A percentile compares a stretch with the other conserved stretches of the same genome.
These are phyloP conservation scores for Mucor velutinosus DNA, from an alignment of 371 early-diverging fungal species.

Conservation along the genomic window DNA sequence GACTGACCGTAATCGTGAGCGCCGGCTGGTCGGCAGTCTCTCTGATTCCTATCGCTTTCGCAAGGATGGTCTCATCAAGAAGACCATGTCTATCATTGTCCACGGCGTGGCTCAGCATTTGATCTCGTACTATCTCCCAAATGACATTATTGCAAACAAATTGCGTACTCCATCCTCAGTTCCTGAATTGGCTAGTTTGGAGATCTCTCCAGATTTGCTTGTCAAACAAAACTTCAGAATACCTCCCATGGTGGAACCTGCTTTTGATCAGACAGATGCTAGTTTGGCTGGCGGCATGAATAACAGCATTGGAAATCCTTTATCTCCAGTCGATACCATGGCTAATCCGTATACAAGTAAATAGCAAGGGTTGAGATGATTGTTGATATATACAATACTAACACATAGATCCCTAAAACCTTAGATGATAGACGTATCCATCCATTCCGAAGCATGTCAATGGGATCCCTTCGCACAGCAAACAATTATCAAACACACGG, in stretches of 20 bases:
- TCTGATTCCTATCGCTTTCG: conserved; percentile 74
- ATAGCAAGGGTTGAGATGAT: background rate
- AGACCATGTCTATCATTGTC: conserved; percentile 82
- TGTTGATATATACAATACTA: background rate
- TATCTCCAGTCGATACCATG: conserved; percentile 21
- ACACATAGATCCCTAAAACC: background rate
- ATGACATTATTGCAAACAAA: conserved; percentile 65
- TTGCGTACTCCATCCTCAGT: conserved; percentile 64
- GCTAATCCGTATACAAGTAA: conserved; percentile 26
- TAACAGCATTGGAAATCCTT: conserved; percentile 1
- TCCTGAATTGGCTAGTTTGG: conserved; percentile 57
- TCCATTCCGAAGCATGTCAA: conserved; percentile 47
- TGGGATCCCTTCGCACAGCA: conserved; percentile 35
- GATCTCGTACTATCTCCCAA: conserved; percentile 84
- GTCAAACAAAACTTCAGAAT: conserved; percentile 67
- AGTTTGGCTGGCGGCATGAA: conserved; percentile 10
- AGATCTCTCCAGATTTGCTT: conserved; percentile 61
- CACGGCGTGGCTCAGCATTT: conserved; percentile 81
- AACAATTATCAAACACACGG: conserved; percentile 6
- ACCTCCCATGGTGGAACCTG: conserved; percentile 55
- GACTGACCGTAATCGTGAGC: conserved; percentile 45
- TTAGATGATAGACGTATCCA: conserved; percentile 29
- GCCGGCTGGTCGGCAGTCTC: conserved; percentile 61
- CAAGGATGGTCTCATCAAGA: conserved; percentile 85
- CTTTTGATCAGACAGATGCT: conserved; percentile 37